Base-by-base conservation (phyloP, 148 eudicot genomes). In the Rheum nobile region DNA sequence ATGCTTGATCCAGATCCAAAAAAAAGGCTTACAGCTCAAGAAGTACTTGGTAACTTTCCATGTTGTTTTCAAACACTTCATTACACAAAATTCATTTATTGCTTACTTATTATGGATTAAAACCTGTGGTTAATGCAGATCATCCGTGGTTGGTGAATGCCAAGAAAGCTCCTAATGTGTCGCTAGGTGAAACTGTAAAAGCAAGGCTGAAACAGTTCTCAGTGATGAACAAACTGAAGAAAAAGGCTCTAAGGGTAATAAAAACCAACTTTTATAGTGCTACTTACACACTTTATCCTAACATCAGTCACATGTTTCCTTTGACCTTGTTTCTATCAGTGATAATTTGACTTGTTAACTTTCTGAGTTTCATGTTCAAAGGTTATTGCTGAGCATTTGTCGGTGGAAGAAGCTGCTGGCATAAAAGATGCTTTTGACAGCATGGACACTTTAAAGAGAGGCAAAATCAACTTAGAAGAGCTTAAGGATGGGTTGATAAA, bases 151-250 rank as follows among this genome's bases (percentile, higher is more conserved):
- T 91, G 80, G 88, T 83, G 74, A 87, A 91, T 74, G 84, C 85
- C 72, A 91, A 87, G 82, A 86, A 89, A 81, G 89, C 91, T 75
- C 88, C 97, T 47, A 91, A 91, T 80, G 93, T 91, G 19, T 78
- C 87, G 54, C 83, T 91, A 47, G 96, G 96, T 72, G 96, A 91
- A 84, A 85, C 90, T 42, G 97, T 91, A 75, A 89, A 89, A 89
- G 89, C 97, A 75, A 86, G 93, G 82, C 80, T 91, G 69, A 91
- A 91, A 72, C 97, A 91, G 63, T 91, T 91, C 74, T 86, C 93
- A 61, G 88, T 91, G 76, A 91, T 91, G 97, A 91, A 91, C 85
- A 91, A 91, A 83, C 93, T 91, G 76, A 91, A 91, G 80, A 91
- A 91, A 80, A 89, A 84, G 77, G 97, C 97, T 74, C 76, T 91